A percentile compares a stretch with the other conserved stretches of the same genome.
These are phyloP conservation scores for Hibiscus tridactylites DNA, from an alignment of 345 rosid genomes.

Conservation along the genomic window DNA sequence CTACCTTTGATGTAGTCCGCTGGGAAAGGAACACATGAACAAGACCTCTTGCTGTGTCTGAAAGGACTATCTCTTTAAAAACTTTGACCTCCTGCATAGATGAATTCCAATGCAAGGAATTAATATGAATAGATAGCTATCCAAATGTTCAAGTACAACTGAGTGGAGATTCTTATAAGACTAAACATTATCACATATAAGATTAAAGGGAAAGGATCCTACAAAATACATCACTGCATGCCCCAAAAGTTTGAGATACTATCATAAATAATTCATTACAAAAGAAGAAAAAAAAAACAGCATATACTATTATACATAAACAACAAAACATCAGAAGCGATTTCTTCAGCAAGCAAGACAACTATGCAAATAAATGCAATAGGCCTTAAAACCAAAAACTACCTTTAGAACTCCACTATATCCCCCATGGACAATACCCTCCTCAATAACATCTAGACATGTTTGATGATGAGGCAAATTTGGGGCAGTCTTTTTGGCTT, in stretches of 20 bases:
- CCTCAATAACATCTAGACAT: constrained; percentile 87
- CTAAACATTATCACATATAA: constrained; percentile 6
- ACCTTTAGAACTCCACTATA: constrained; percentile 85
- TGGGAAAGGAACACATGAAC: constrained; percentile 87
- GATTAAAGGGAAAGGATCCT: background rate
- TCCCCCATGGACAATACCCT: constrained; percentile 88
- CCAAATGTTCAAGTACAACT: background rate
- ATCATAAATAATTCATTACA: background rate
- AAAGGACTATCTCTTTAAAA: constrained; percentile 57
- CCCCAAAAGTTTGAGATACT: background rate
- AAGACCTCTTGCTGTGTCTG: constrained; percentile 76
- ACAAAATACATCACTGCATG: background rate
- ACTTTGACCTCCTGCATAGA: constrained; percentile 74
- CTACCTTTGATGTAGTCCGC: constrained; percentile 79
- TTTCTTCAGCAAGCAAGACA: background rate
- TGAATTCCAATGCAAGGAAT: constrained; percentile 10
- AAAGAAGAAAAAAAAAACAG: background rate
- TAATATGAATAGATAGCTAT: background rate
- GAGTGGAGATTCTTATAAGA: background rate
- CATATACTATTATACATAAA: background rate
- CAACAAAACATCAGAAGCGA: background rate
- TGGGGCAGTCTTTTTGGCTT: constrained; percentile 70
- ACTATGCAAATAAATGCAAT: constrained; percentile 1
- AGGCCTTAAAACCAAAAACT: constrained; percentile 3
- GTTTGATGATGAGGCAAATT: constrained; percentile 89